phyloP scores from a whole-genome alignment of 345 rosid species.

The Psidium guajava region DNA sequence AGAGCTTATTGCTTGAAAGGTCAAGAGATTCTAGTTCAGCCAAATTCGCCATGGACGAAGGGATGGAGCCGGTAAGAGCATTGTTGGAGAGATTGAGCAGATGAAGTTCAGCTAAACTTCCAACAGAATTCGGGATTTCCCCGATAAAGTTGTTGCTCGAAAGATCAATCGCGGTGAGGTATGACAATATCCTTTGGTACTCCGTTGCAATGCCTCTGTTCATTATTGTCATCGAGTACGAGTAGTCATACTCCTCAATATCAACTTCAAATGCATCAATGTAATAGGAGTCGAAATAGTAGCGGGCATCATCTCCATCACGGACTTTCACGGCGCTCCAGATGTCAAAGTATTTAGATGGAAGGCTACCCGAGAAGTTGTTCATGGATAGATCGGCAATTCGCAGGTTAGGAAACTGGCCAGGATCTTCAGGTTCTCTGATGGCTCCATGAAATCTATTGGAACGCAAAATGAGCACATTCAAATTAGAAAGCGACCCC shows the following conservation, averaged over 20 bases:
- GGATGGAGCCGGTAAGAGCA: background rate
- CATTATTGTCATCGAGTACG: no score
- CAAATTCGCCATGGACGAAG: background rate
- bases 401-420: background rate
- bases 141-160: background rate
- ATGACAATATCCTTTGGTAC: background rate
- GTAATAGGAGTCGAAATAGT: background rate
- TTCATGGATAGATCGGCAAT: background rate
- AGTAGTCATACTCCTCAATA: background rate
- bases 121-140: background rate
- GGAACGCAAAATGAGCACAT: background rate
- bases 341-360: background rate
- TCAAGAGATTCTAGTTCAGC: conserved; percentile 1
- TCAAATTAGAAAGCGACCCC: background rate
- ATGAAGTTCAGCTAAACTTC: background rate
- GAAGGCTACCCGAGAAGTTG: background rate
- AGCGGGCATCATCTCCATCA: rapidly evolving
- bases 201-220: background rate
- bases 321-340: background rate
- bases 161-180: background rate
- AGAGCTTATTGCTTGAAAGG: conserved; percentile 4
- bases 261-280: no score
- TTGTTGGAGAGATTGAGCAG: conserved; percentile 5
- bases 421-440: background rate
- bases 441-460: conserved; percentile 1